Evolutionary conservation across 805 yeast genomes (phyloP).

Genomic region (Hanseniaspora meyeri): DNA sequence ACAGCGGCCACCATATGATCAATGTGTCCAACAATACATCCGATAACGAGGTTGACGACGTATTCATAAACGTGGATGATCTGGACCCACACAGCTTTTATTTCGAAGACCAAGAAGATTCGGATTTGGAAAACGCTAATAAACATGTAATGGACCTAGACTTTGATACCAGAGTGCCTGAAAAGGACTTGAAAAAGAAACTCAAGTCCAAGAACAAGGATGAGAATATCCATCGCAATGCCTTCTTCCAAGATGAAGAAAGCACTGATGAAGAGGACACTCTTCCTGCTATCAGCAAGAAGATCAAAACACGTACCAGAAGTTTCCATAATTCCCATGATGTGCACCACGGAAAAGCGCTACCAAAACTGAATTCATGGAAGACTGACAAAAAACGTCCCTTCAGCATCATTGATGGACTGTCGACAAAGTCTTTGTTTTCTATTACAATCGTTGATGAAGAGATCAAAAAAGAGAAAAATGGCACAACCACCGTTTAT

Average conservation of each 20-base stretch:
- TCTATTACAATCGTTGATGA: background rate
- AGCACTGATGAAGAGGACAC: constrained; percentile 89
- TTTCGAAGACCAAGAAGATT: constrained; percentile 22
- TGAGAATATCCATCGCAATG: constrained; percentile 25
- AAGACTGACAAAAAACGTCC: constrained; percentile 65
- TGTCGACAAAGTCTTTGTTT: constrained; percentile 66
- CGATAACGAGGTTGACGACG: constrained; percentile 30
- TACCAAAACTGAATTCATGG: constrained; percentile 91
- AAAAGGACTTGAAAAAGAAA: background rate
- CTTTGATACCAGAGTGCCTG: background rate
- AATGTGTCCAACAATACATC: constrained; percentile 18
- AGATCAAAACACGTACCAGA: constrained; percentile 35
- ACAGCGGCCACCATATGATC: constrained; percentile 18
- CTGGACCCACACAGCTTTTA: constrained; percentile 29
- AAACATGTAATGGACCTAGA: constrained; percentile 22
- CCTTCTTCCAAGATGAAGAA: constrained; percentile 54
- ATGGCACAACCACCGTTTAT: background rate
- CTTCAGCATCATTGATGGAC: constrained; percentile 88
- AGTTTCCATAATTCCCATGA: constrained; percentile 7
- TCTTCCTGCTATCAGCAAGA: constrained; percentile 54
- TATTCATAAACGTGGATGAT: constrained; percentile 30
- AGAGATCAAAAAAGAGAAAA: background rate
- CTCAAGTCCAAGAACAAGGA: constrained; percentile 14
- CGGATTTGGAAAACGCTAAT: constrained; percentile 41
- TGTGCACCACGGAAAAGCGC: constrained; percentile 49